Evolutionary conservation across 305 asterid species (phyloP), one percentile per base, ranked within the genome.

Genomic region (Solanum chacoense): DNA sequence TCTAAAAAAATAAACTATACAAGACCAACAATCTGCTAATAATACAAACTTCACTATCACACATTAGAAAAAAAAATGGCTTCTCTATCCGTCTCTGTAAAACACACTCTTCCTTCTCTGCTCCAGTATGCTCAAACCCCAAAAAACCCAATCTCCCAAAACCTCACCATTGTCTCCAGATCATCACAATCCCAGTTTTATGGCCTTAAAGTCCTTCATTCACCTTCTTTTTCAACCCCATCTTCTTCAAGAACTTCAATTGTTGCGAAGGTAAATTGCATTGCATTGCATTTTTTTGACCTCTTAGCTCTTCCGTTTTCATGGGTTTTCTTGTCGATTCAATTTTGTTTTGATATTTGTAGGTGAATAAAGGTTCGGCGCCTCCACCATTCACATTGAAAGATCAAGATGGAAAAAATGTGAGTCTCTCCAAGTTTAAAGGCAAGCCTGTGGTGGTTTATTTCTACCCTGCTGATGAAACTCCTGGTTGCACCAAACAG

Each of bases 401-500:
- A 90, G 98, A 96, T 92, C 99, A 96, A 91, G 93, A 94, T 93
- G 99, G 99, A 37, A 96, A 72, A 91, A 91, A 85, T 88, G 98
- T 95, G 89, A 93, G 92, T 91, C 95, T 96, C 31, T 93, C 98
- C 73, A 95, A 96, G 83, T 95, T 91, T 90, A 96, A 96, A 92
- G 99, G 98, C 84, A 96, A 93, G 93, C 99, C 99, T 24, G 94
- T 94, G 6, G 93, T 96, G 86, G 94, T 96, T 88, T 96, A 96
- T 90, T 96, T 96, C 98, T 96, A 96, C 92, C 99, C 98, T 90
- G 99, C 96, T 88, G 99, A 96, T 91, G 99, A 95, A 91, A 91
- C 96, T 89, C 99, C 99, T 65, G 98, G 99, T 36, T 97, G 99
- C 91, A 96, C 98, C 90, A 97, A 96, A 88, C 99, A 97, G 98